These are phyloP conservation scores for Fonsecaea erecta DNA, from an alignment of 2,329 filamentous ascomycete species.

Conservation along the genomic window DNA sequence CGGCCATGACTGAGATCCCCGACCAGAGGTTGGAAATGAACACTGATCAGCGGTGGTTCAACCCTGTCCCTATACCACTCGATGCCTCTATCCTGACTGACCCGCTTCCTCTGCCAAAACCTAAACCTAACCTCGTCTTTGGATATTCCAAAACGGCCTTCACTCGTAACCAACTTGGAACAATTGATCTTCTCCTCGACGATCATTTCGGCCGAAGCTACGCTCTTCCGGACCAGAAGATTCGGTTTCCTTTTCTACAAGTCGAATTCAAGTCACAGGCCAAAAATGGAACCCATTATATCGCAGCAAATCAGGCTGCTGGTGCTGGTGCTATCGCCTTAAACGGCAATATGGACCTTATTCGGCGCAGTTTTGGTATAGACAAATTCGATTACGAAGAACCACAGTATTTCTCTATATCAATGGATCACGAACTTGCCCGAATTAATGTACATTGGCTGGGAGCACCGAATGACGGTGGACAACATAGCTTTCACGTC, in stretches of 20 bases:
- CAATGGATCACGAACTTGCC: constrained; percentile 24
- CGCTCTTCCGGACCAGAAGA: constrained; percentile 22
- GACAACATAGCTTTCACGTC: constrained; percentile 29
- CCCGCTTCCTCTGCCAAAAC: constrained; percentile 25
- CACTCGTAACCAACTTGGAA: constrained; percentile 17
- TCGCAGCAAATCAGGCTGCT: constrained; percentile 31
- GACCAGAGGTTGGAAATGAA: constrained; percentile 17
- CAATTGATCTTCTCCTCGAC: constrained; percentile 26
- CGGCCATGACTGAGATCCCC: constrained; percentile 15
- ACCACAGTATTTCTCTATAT: constrained; percentile 31
- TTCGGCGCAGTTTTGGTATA: constrained; percentile 23
- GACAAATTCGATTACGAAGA: constrained; percentile 24
- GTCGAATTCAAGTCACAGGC: constrained; percentile 31
- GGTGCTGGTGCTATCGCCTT: constrained; percentile 27
- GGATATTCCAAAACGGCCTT: constrained; percentile 33
- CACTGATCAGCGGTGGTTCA: constrained; percentile 21
- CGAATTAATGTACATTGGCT: constrained; percentile 33
- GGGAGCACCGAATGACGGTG: constrained; percentile 17
- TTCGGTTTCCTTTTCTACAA: constrained; percentile 28
- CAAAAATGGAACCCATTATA: constrained; percentile 24
- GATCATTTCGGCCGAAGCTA: constrained; percentile 27
- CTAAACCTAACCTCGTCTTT: constrained; percentile 27
- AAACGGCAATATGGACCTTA: constrained; percentile 25
- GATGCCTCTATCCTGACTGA: background rate
- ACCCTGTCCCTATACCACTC: constrained; percentile 29